Evolutionary conservation across 208 protist species (phyloP).

Genomic region (Angomonas ambiguus): DNA sequence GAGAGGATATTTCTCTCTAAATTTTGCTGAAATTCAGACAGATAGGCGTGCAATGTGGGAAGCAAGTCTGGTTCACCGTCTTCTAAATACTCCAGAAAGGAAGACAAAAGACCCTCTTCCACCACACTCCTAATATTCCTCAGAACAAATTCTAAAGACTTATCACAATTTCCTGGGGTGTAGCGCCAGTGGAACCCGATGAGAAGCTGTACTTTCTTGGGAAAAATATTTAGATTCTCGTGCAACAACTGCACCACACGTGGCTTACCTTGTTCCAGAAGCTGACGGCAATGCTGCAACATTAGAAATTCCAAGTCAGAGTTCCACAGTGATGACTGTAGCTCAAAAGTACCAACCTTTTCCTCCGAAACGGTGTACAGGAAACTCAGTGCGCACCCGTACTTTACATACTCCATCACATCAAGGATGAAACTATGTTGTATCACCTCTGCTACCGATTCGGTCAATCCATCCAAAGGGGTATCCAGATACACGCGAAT

Average conservation of each 20-base stretch:
- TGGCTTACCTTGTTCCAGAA: neutral
- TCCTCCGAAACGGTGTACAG: neutral
- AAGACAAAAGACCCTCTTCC: constrained; percentile 8
- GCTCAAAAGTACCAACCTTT: neutral
- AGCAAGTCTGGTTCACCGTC: neutral
- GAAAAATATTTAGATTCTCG: neutral
- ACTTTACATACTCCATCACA: neutral
- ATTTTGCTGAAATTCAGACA: constrained; percentile 7
- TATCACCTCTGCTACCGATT: too few species aligned
- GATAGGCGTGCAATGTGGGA: neutral
- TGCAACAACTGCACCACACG: neutral
- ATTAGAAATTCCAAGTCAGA: neutral
- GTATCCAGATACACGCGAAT: too few species aligned
- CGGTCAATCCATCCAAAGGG: too few species aligned
- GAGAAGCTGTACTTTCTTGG: neutral
- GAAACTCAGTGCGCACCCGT: neutral
- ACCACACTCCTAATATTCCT: neutral
- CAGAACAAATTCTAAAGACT: neutral
- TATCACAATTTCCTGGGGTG: neutral
- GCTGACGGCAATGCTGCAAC: neutral
- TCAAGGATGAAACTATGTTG: neutral
- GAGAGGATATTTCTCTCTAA: too few species aligned
- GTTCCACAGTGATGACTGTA: neutral
- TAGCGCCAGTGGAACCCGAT: neutral
- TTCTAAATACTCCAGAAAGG: constrained; percentile 12